Evolutionary conservation across 2,329 filamentous ascomycete genomes (phyloP), one percentile per base, ranked within the genome.

Genomic region (Cercospora sesami): DNA sequence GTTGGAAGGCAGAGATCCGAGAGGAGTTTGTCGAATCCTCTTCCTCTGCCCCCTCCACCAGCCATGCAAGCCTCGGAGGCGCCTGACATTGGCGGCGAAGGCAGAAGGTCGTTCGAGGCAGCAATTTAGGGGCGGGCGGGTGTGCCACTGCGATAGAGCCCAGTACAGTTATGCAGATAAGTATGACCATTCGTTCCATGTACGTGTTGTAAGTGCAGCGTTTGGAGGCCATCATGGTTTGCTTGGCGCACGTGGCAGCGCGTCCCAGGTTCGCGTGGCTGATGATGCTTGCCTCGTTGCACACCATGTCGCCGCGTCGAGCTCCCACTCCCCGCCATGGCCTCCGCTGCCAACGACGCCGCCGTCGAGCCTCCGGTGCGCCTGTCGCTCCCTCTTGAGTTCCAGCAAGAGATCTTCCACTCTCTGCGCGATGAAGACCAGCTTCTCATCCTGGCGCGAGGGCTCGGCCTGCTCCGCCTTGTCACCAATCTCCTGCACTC

Each of bases 401-500:
- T 96, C 80, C 95, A 99, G 83, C 94, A 98, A 83, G 90, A 92
- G 77, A 88, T 98, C 75, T 98, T 98, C 83, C 92, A 91, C 79
- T 91, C 95, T 81, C 88, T 96, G 73, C 90, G 93, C 71, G 84
- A 89, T 69, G 92, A 97, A 82, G 95, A 99, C 91, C 91, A 96
- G 80, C 89, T 99, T 72, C 91, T 98, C 75, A 86, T 99, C 64
- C 87, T 98, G 65, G 95, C 94, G 51, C 91, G 93, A 63, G 95
- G 95, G 73, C 89, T 99, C 59, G 95, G 95, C 74, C 89, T 98
- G 57, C 87, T 97, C 79, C 92, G 93, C 73, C 87, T 99, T 66
- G 87, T 97, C 76, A 96, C 93, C n/a, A 99, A 98, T 78, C 87
- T 99, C 45, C 87, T 99, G 30, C 95, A 99, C 80, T 94, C 94